A percentile compares a stretch with the other conserved stretches of the same genome.
These are phyloP conservation scores for Hypoxylon intermedium DNA, from an alignment of 495 filamentous ascomycete species.

Conservation along the genomic window DNA sequence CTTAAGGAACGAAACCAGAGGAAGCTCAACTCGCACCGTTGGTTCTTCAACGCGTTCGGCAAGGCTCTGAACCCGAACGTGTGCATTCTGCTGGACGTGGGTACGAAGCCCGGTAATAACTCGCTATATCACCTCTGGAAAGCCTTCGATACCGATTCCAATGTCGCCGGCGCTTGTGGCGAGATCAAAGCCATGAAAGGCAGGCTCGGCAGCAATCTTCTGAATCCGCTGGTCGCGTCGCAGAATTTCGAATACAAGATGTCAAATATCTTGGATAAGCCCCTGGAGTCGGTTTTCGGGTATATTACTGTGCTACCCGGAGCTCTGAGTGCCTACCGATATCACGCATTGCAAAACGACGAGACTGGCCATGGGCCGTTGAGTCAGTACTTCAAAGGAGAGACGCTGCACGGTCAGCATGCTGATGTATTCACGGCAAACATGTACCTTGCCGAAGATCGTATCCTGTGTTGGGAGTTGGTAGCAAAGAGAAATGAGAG, in stretches of 20 bases:
- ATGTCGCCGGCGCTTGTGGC: slow-evolving; percentile 93
- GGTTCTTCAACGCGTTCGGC: slow-evolving; percentile 99
- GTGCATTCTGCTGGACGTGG: slow-evolving; percentile 95
- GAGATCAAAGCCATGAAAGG: slow-evolving; percentile 98
- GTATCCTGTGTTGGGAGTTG: slow-evolving; percentile 98
- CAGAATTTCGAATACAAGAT: slow-evolving; percentile 99
- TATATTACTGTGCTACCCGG: slow-evolving; percentile 98
- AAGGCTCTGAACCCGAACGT: slow-evolving; percentile 92
- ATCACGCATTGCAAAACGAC: slow-evolving; percentile 96
- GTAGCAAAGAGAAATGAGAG: slow-evolving; percentile 93
- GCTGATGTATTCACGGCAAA: slow-evolving; percentile 99
- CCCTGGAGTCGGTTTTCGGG: slow-evolving; percentile 94
- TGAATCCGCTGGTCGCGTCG: slow-evolving; percentile 94
- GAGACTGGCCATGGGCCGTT: slow-evolving; percentile 92
- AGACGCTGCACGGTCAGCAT: slow-evolving; percentile 94
- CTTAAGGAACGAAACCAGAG: slow-evolving; percentile 97
- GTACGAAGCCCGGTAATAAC: slow-evolving; percentile 83
- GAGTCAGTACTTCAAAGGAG: slow-evolving; percentile 99
- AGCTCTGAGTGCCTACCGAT: slow-evolving; percentile 93
- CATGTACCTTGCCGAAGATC: slow-evolving; percentile 98
- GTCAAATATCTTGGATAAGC: slow-evolving; percentile 98
- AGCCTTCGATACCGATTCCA: slow-evolving; percentile 96
- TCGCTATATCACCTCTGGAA: slow-evolving; percentile 99
- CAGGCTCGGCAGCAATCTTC: slow-evolving; percentile 76
- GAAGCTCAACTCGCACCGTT: slow-evolving; percentile 97